Evolutionary conservation across 768 basidiomycete species (phyloP), one percentile per base, ranked within the genome.

Genomic region (Lactarius pseudohatsudake): DNA sequence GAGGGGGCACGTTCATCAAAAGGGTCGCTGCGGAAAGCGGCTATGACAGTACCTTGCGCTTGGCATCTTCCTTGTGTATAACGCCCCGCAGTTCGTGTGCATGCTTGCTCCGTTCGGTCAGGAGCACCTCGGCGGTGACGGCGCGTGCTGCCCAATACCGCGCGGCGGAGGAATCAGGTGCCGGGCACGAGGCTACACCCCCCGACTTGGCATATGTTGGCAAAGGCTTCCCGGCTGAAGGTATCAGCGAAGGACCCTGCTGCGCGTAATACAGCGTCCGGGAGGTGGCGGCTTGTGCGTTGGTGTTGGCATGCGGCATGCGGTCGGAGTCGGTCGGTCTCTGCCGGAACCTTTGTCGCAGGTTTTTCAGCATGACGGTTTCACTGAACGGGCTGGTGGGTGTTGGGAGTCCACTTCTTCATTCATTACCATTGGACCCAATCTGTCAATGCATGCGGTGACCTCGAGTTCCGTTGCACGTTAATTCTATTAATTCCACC

Each of bases 81-180:
- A 85, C 59, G 18, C 73, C 76, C 64, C 75, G 77, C 38, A 89
- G 71, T 57, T 89, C 86, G 13, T 74, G 73, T 53, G 82, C 80
- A 72, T 88, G 85, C 22, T 72, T 75, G 38, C 77, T 77, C 45
- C 80, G 79, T 30, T 82, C 83, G 0, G 80, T 75, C 3, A 91
- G 78, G 45, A 87, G 74, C 2, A 85, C 81, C 72, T 91, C 90
- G 0, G 89, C 89, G 3, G 83, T 80, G 28, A 88, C 70, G 3
- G 89, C 88, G 3, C 89, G 84, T 18, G 82, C 77, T 32, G 85
- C 86, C 90, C 90, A 91, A 71, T 89, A 88, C 66, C 84, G 85
- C 69, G 86, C 86, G 1, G 73, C 72, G 57, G 38, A 58, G 36
- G 57, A 22, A 22, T 58, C 57, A 15, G 57, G 57, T 20, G n/a